Base-by-base conservation (phyloP, 805 yeast genomes). In the Nakazawaea holstii region DNA sequence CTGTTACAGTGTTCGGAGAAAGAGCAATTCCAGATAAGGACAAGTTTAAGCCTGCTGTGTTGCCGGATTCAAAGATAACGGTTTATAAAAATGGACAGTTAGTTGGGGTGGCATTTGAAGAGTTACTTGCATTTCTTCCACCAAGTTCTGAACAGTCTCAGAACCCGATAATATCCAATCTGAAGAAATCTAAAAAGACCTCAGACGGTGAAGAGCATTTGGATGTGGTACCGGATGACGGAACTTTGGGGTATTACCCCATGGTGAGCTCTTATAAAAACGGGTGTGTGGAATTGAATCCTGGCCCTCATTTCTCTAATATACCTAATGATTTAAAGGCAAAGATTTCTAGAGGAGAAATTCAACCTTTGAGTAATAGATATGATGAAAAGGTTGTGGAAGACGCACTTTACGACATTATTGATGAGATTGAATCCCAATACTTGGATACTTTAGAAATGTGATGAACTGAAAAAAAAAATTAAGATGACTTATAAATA, bases 211-310 rank as follows among this genome's bases (percentile, higher is more conserved):
- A 50, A 15, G 43, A 45, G 4, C 36, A 43, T 3, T 54, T 61
- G 35, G 46, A 46, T 8, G 51, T 57, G 55, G 71, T 60, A 58
- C 78, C 56, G 11, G 95, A 94, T 60, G 97, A 94, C 60, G 96
- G 96, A 0, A 69, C 79, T 38, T 66, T 89, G 46, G 99, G 98
- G 0, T 94, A 94, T 61, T 94, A 82, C 65, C 98, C 99, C 1
- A 87, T 90, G 69, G 73, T 88, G 31, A 86, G 96, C 46, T 86
- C 85, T 26, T 94, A 79, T 60, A 80, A 79, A 53, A 84, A 84
- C 2, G 98, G 98, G 0, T 68, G 76, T 8, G 95, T 87, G 5
- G 69, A 76, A 50, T 62, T 92, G 48, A 81, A 86, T 52, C 72
- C 88, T 2, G 86, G 90, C 0, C 84, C 88, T 0, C 70, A 80